Evolutionary conservation across 2,329 filamentous ascomycete species (phyloP).

Genomic region (Colletotrichum navitas): DNA sequence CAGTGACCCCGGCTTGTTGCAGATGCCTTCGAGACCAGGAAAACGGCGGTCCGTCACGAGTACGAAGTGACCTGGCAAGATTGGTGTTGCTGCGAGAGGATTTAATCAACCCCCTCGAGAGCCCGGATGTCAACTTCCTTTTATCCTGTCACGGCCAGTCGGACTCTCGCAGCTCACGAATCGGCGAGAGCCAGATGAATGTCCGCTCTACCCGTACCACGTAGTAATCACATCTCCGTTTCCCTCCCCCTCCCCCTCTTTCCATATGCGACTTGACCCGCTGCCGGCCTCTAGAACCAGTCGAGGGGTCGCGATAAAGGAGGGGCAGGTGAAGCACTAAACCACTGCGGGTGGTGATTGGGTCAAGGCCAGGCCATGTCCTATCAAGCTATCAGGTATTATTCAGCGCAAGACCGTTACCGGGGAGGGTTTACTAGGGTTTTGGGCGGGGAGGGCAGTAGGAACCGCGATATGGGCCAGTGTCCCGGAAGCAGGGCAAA

Average conservation of each 20-base stretch:
- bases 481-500: neutral
- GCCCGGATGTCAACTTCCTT: slow-evolving; percentile 21
- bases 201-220: slow-evolving; percentile 3
- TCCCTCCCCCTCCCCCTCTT: slow-evolving; percentile 9
- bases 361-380: slow-evolving; percentile 13
- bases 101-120: neutral
- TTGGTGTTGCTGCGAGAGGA: neutral
- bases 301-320: slow-evolving; percentile 38
- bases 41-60: neutral
- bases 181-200: neutral
- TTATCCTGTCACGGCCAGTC: slow-evolving; percentile 16
- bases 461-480: neutral
- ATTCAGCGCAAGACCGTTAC: neutral
- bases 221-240: slow-evolving; percentile 8
- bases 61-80: neutral
- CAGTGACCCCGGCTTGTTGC: neutral
- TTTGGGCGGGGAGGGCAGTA: neutral
- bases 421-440: neutral
- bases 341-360: slow-evolving; percentile 12
- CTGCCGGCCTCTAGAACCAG: slow-evolving; percentile 26
- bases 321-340: slow-evolving; percentile 24
- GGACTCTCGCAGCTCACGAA: slow-evolving; percentile 1
- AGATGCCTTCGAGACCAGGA: neutral
- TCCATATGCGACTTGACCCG: slow-evolving; percentile 22
- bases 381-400: slow-evolving; percentile 4